Evolutionary conservation across 345 rosid genomes (phyloP), one percentile per base, ranked within the genome.

Genomic region (Excoecaria cochinchinensis): DNA sequence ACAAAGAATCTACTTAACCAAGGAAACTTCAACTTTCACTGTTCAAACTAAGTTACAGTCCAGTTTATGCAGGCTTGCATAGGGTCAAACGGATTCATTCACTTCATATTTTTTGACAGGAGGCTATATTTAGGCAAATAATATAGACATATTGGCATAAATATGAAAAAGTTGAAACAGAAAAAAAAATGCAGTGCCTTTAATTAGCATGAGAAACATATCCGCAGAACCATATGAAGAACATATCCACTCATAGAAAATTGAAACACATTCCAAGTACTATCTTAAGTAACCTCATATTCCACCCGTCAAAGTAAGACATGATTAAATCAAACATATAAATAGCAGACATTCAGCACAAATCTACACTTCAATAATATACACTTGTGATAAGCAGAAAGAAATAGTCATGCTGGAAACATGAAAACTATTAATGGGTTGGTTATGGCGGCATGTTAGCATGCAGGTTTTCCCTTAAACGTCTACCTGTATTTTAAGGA

Each of bases 401-500:
- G 22, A 76, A 10, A 11, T 52, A 52, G 21, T 58, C 60, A 25
- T 31, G 52, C 61, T 42, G 40, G 15, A 58, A 62, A 55, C 25
- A 24, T 62, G 50, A 50, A 59, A 80, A 55, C n/a, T 10, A 42
- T 3, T 38, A 39, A 47, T 11, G 58, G 55, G 68, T n/a, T 72
- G 22, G 24, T 74, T 74, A 21, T 55, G 21, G 22, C 3, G 5
- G 24, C 10, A 59, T 13, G 21, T 10, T 5, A 57, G 22, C 19
- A 42, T 56, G 69, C 69, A 64, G 39, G 21, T 5, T 65, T 69
- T 50, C 22, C 73, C 80, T 74, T 63, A 62, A 77, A 67, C 19
- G 48, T 72, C 74, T 12, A 89, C 97, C 96, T 94, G 91, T 72
- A 84, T 81, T 87, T 90, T 89, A 75, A 94, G 91, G 86, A 87